Percentiles rank a stretch among this genome's conserved stretches.
phyloP scores from a whole-genome alignment of 129 eudicot species.

The Tanacetum coccineum region DNA sequence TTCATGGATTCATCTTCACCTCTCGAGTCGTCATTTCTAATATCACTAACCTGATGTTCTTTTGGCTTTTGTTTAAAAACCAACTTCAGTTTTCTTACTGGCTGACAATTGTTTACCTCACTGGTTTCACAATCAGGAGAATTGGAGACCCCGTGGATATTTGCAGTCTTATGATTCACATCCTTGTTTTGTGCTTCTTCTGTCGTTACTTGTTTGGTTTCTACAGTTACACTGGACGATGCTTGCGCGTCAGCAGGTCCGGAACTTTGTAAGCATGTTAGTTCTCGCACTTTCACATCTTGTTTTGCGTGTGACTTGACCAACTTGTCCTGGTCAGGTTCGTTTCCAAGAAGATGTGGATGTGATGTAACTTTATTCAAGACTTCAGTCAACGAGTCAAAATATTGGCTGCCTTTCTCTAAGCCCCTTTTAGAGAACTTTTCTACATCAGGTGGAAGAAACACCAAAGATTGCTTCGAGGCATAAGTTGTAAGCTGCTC shows the following conservation, averaged over 20 bases:
- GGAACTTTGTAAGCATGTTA: constrained; percentile 20
- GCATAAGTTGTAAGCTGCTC: constrained; percentile 31
- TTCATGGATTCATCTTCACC: constrained; percentile 16
- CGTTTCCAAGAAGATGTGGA: constrained; percentile 40
- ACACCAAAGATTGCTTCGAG: constrained; percentile 28
- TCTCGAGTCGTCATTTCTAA: neutral
- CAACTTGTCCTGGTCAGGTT: constrained; percentile 23
- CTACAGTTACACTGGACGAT: neutral
- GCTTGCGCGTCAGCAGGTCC: constrained; percentile 5
- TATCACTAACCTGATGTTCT: neutral
- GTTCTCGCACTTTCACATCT: constrained; percentile 22
- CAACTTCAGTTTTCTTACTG: constrained; percentile 26
- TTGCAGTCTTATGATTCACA: neutral
- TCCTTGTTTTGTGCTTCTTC: constrained; percentile 17
- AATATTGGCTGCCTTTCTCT: constrained; percentile 36
- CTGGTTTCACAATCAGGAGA: neutral
- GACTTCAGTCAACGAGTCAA: constrained; percentile 41
- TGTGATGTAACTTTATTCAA: constrained; percentile 40
- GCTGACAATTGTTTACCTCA: neutral
- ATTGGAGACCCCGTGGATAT: neutral
- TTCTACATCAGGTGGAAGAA: constrained; percentile 37
- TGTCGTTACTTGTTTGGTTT: neutral
- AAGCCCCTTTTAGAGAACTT: constrained; percentile 37
- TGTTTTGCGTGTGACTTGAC: neutral
- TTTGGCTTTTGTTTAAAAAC: constrained; percentile 11